Conservation (phyloP, 2,329 filamentous ascomycete genomes). For the Bipolaris cookei region DNA sequence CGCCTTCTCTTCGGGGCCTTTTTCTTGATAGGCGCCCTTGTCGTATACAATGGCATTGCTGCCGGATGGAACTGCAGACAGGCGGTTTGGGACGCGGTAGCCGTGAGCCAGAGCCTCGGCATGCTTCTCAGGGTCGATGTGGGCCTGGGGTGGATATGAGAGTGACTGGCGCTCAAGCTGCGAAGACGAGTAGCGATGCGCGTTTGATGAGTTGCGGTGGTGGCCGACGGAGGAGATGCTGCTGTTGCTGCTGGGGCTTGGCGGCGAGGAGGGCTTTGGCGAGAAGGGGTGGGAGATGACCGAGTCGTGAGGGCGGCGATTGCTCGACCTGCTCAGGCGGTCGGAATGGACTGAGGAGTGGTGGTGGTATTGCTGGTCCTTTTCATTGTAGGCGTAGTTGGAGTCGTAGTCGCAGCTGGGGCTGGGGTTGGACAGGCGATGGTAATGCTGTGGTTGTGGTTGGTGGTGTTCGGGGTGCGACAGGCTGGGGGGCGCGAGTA, state of each 20-base stretch:
- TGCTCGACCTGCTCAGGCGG: slow-evolving; percentile 34
- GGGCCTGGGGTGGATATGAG: slow-evolving; percentile 34
- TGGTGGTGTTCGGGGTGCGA: slow-evolving; percentile 15
- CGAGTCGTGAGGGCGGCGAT: slow-evolving; percentile 42
- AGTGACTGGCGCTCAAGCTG: slow-evolving; percentile 16
- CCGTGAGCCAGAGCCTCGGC: slow-evolving; percentile 26
- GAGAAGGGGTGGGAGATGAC: slow-evolving; percentile 50
- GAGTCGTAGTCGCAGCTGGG: slow-evolving; percentile 19
- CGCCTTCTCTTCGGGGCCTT: slow-evolving; percentile 53
- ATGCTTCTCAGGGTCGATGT: slow-evolving; percentile 46
- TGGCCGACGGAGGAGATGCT: slow-evolving; percentile 38
- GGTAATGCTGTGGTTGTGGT: neutral
- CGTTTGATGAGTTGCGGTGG: slow-evolving; percentile 24
- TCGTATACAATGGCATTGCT: slow-evolving; percentile 39
- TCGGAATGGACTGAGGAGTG: slow-evolving; percentile 20
- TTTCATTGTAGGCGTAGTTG: slow-evolving; percentile 34
- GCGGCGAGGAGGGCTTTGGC: slow-evolving; percentile 41
- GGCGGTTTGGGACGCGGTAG: slow-evolving; percentile 27
- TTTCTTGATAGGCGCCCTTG: slow-evolving; percentile 47
- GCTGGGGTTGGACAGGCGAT: too few species aligned
- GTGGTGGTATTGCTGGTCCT: slow-evolving; percentile 28
- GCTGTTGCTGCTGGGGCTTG: slow-evolving; percentile 46
- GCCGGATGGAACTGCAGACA: slow-evolving; percentile 29
- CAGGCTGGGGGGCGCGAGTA: slow-evolving; percentile 25
- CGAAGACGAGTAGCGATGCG: slow-evolving; percentile 22